phyloP scores from a whole-genome alignment of 257 asterid species.

The Catharanthus roseus region DNA sequence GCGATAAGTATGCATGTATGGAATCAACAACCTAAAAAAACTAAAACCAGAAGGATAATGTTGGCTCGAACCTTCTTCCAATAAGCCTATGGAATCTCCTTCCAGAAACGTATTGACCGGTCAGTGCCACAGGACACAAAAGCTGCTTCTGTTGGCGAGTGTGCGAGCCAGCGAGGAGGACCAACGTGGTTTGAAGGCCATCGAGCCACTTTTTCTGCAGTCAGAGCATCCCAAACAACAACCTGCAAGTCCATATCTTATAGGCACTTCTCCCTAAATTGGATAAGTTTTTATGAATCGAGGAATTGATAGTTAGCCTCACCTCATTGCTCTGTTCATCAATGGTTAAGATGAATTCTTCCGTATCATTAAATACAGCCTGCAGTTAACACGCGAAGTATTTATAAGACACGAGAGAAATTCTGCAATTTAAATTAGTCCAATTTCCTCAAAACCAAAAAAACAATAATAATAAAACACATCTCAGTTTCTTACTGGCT shows the following conservation, averaged over 20 bases:
- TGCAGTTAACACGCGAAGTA: constrained; percentile 23
- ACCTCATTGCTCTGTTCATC: constrained; percentile 73
- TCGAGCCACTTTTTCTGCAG: constrained; percentile 65
- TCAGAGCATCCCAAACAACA: constrained; percentile 74
- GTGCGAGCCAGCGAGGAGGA: constrained; percentile 77
- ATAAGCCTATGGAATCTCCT: constrained; percentile 24
- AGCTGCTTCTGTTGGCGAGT: constrained; percentile 63
- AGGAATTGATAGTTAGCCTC: neutral
- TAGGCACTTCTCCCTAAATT: constrained; percentile 4
- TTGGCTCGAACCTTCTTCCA: neutral
- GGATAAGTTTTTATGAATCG: neutral
- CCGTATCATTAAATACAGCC: constrained; percentile 74
- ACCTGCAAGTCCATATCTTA: constrained; percentile 34
- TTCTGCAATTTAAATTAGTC: neutral
- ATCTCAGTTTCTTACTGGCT: neutral
- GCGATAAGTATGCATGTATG: neutral
- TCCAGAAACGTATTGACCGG: constrained; percentile 74
- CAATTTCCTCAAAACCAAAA: too few species aligned
- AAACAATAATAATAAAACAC: neutral
- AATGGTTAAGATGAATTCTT: constrained; percentile 54
- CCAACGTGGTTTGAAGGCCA: constrained; percentile 82
- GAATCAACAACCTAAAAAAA: neutral
- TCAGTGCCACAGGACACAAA: constrained; percentile 70
- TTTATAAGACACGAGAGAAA: neutral
- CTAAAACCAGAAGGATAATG: neutral